Conservation (phyloP, 1,139 yeast species). For the Debaryomyces udenii region DNA sequence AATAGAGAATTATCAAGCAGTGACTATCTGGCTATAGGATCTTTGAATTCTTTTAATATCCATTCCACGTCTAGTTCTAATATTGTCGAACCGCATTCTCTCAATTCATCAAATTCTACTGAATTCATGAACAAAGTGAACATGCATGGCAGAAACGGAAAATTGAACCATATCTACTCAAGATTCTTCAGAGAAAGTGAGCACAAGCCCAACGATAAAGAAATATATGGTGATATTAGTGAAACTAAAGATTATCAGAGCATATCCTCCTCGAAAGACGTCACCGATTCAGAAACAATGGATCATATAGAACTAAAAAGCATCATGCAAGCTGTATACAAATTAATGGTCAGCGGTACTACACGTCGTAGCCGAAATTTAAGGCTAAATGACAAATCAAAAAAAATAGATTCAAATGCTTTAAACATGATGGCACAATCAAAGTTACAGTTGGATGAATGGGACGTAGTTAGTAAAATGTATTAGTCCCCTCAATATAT, state of each 20-base stretch:
- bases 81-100: neutral
- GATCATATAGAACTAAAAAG: conserved; percentile 19
- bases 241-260: conserved; percentile 16
- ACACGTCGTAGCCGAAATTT: conserved; percentile 1
- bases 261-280: conserved; percentile 3
- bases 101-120: neutral
- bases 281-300: conserved; percentile 1
- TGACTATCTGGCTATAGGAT: neutral
- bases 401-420: conserved; percentile 4
- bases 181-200: conserved; percentile 2
- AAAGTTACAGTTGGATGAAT: conserved; percentile 38
- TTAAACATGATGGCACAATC: conserved; percentile 28
- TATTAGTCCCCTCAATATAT: conserved; percentile 14
- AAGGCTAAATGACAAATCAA: conserved; percentile 1
- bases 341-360: conserved; percentile 23
- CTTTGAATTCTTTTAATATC: neutral
- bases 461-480: conserved; percentile 48
- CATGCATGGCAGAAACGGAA: neutral
- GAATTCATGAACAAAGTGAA: neutral
- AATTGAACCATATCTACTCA: neutral
- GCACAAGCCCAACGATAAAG: conserved; percentile 14
- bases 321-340: conserved; percentile 33
- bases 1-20: conserved; percentile 1
- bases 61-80: conserved; percentile 3
- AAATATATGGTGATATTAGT: conserved; percentile 29